A percentile compares a stretch with the other conserved stretches of the same genome.
Evolutionary conservation across 2,329 filamentous ascomycete species (phyloP).

Genomic region (Fusarium sp.): DNA sequence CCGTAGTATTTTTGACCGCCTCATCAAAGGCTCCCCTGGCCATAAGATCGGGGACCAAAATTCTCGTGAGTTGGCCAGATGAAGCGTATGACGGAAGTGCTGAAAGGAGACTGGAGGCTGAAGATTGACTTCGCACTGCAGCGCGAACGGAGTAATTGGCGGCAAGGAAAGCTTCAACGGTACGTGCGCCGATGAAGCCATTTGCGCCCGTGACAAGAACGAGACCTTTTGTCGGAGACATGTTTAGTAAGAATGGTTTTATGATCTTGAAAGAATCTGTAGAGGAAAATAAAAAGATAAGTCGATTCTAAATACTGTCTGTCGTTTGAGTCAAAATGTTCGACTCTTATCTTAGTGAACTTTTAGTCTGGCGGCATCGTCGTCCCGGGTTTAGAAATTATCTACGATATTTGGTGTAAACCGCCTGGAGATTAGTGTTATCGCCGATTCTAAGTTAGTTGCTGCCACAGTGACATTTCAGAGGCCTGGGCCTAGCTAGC

Average conservation of each 20-base stretch:
- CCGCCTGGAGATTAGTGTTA: slow-evolving; percentile 2
- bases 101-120: slow-evolving; percentile 5
- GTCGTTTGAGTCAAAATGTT: background rate
- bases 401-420: background rate
- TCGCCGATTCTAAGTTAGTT: background rate
- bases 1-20: background rate
- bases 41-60: background rate
- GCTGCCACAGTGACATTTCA: background rate
- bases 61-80: background rate
- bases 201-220: slow-evolving; percentile 18
- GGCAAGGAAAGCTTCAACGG: slow-evolving; percentile 10
- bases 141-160: slow-evolving; percentile 6
- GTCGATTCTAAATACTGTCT: background rate
- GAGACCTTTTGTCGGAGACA: slow-evolving; percentile 1
- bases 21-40: background rate
- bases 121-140: background rate
- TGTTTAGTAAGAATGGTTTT: background rate
- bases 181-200: slow-evolving; percentile 17
- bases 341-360: background rate
- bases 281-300: background rate
- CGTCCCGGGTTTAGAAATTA: background rate
- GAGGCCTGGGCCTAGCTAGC: too few species aligned
- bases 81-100: background rate
- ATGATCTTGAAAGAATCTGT: background rate
- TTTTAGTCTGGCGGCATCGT: background rate